phyloP scores from a whole-genome alignment of 2,329 filamentous ascomycete species.

The Ophiosphaerella narmari region DNA sequence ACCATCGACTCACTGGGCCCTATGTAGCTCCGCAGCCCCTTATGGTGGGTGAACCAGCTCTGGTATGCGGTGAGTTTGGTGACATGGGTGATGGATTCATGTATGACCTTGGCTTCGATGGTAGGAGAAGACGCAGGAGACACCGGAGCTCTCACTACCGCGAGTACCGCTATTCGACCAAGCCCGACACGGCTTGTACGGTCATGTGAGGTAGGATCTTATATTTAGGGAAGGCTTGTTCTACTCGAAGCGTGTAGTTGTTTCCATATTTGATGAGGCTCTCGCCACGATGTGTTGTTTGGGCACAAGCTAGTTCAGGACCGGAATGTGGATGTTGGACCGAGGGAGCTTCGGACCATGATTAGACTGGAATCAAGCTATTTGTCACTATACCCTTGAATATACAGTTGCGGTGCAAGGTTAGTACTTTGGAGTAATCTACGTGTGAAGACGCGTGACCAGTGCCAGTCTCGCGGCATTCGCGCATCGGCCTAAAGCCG shows the following conservation, averaged over 20 bases:
- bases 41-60: conserved; percentile 4
- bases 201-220: conserved; percentile 17
- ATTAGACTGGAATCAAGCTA: background rate
- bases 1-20: conserved; percentile 27
- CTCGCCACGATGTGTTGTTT: background rate
- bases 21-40: conserved; percentile 11
- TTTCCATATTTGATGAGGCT: background rate
- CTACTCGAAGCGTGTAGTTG: background rate
- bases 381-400: background rate
- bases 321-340: no score
- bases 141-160: conserved; percentile 23
- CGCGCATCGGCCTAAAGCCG: conserved; percentile 10
- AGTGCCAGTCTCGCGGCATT: conserved; percentile 5
- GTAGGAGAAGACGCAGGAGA: conserved; percentile 13
- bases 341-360: no score
- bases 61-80: conserved; percentile 4
- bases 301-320: no score
- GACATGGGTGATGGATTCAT: conserved; percentile 9
- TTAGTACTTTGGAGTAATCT: conserved; percentile 16
- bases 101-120: conserved; percentile 7
- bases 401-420: background rate
- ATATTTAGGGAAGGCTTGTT: background rate
- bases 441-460: conserved; percentile 17
- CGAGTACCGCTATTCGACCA: conserved; percentile 24
- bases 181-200: conserved; percentile 23